These are phyloP conservation scores for Aspergillus sp. DNA, from an alignment of 2,329 filamentous ascomycete genomes.

Conservation along the genomic window DNA sequence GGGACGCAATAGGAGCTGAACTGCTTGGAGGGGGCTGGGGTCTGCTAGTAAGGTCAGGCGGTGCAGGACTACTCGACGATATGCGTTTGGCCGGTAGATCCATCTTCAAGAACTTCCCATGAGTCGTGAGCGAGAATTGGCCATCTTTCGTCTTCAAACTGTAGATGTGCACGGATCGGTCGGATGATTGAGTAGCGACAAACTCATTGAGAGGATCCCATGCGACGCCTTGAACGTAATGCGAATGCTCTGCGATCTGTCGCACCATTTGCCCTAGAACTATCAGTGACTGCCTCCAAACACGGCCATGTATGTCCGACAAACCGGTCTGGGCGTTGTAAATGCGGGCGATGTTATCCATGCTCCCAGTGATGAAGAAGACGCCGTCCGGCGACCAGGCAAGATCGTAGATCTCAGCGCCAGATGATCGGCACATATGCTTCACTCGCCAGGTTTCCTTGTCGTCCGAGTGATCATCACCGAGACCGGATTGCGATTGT, in stretches of 20 bases:
- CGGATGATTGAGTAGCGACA: conserved; percentile 94
- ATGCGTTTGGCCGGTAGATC: conserved; percentile 87
- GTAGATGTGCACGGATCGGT: conserved; percentile 96
- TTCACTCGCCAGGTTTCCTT: conserved; percentile 96
- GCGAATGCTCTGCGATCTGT: conserved; percentile 93
- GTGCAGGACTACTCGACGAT: conserved; percentile 84
- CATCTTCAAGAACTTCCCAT: conserved; percentile 77
- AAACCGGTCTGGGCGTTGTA: conserved; percentile 87
- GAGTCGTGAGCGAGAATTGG: conserved; percentile 73
- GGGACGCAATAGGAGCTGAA: conserved; percentile 59
- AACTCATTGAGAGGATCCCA: conserved; percentile 99
- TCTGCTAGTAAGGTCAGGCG: conserved; percentile 57
- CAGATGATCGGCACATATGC: conserved; percentile 92
- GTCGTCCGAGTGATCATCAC: conserved; percentile 78
- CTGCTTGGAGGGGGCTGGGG: conserved; percentile 25
- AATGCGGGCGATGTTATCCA: conserved; percentile 97
- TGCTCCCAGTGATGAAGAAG: conserved; percentile 96
- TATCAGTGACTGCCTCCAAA: conserved; percentile 12
- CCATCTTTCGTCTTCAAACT: conserved; percentile 93
- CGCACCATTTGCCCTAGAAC: conserved; percentile 58
- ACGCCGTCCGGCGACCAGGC: conserved; percentile 97
- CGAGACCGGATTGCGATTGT: conserved; percentile 57
- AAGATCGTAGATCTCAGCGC: conserved; percentile 94
- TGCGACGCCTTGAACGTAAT: conserved; percentile 95
- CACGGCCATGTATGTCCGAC: conserved; percentile 15